Evolutionary conservation across 257 asterid species (phyloP).

Genomic region (Apocynum venetum): DNA sequence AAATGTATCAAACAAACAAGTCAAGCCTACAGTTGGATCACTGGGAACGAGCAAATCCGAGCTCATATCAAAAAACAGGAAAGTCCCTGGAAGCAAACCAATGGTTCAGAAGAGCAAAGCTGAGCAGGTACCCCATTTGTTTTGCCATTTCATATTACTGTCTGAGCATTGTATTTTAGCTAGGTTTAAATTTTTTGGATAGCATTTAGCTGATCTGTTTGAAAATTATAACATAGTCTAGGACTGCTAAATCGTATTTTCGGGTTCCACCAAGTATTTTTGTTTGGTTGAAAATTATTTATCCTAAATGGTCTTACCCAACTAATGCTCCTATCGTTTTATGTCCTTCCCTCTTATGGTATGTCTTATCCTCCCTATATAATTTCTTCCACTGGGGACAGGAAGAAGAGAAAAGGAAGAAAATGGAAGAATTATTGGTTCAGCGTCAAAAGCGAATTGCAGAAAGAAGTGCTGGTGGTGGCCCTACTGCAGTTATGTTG

Average conservation of each 20-base stretch:
- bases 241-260: background rate
- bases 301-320: background rate
- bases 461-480: constrained; percentile 60
- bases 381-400: constrained; percentile 19
- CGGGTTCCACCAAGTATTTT: background rate
- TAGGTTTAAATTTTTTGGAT: background rate
- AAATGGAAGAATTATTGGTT: constrained; percentile 46
- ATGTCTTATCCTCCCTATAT: background rate
- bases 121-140: constrained; percentile 40
- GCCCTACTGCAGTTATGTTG: constrained; percentile 23
- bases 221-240: background rate
- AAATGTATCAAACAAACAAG: constrained; percentile 36
- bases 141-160: background rate
- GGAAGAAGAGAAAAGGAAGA: constrained; percentile 76
- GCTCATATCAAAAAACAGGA: constrained; percentile 34
- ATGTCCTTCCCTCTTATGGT: background rate
- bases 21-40: constrained; percentile 34
- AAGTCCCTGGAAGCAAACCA: constrained; percentile 36
- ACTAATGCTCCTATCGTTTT: background rate
- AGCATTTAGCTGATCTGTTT: constrained; percentile 6
- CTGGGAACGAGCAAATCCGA: constrained; percentile 59
- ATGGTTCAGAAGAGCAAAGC: constrained; percentile 39
- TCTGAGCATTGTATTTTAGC: background rate
- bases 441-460: constrained; percentile 83
- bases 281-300: background rate